Percentiles rank a stretch among this genome's conserved stretches.
phyloP scores from a whole-genome alignment of 2,329 filamentous ascomycete genomes.

The Aspergillus floridensis region DNA sequence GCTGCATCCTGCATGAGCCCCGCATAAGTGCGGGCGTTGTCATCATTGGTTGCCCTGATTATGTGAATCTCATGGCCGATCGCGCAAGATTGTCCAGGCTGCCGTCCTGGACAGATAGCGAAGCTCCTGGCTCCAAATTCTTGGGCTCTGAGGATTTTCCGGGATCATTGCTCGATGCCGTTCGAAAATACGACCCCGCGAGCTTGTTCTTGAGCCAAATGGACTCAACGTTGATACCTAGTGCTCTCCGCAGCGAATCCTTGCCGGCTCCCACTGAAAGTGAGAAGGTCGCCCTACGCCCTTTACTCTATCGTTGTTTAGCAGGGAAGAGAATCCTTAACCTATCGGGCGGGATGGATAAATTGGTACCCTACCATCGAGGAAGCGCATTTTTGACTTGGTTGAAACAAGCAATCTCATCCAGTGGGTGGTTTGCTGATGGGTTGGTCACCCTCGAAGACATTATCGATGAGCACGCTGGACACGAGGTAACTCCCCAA shows the following conservation, averaged over 20 bases:
- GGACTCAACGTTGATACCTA: slow-evolving; percentile 19
- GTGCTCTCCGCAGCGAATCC: slow-evolving; percentile 28
- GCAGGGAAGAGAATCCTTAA: slow-evolving; percentile 55
- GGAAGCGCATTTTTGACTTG: slow-evolving; percentile 57
- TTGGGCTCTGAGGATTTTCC: slow-evolving; percentile 79
- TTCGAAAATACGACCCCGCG: slow-evolving; percentile 70
- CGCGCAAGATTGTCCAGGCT: slow-evolving; percentile 71
- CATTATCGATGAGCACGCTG: slow-evolving; percentile 55
- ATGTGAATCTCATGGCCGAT: slow-evolving; percentile 73
- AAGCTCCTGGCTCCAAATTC: slow-evolving; percentile 61
- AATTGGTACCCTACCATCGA: slow-evolving; percentile 59
- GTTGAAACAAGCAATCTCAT: slow-evolving; percentile 49
- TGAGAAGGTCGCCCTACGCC: slow-evolving; percentile 45
- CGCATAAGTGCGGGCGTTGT: slow-evolving; percentile 75
- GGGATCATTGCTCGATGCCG: slow-evolving; percentile 59
- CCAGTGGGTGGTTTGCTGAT: slow-evolving; percentile 50
- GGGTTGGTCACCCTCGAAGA: slow-evolving; percentile 55
- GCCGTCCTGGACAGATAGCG: slow-evolving; percentile 56
- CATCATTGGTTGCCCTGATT: slow-evolving; percentile 89
- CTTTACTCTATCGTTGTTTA: slow-evolving; percentile 43
- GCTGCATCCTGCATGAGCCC: slow-evolving; percentile 73
- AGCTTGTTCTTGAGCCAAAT: slow-evolving; percentile 64
- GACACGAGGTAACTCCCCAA: slow-evolving; percentile 56
- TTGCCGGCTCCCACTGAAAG: slow-evolving; percentile 40
- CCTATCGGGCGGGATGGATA: slow-evolving; percentile 56